Percentiles rank a stretch among this genome's conserved stretches.
Evolutionary conservation across 202 grass and related monocot genomes (phyloP).

Genomic region (Brachypodium distachyon): DNA sequence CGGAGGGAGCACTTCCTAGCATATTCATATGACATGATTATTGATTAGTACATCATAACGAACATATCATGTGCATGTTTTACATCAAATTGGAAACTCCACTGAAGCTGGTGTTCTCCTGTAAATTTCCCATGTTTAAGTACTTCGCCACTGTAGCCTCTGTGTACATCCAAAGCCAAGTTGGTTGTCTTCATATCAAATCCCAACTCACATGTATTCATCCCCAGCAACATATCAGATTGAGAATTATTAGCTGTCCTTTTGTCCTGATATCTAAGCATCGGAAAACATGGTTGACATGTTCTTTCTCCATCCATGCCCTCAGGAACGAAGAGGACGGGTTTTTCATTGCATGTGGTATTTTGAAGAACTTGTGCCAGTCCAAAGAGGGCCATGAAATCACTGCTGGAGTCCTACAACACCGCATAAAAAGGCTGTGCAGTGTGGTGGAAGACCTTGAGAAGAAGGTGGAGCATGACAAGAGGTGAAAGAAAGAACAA

Average conservation of each 20-base stretch:
- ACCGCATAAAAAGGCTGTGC: constrained; percentile 29
- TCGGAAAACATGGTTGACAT: not conserved
- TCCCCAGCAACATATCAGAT: not conserved
- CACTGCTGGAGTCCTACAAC: not conserved
- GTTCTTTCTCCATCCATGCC: not conserved
- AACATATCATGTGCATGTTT: not conserved
- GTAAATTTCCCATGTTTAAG: not conserved
- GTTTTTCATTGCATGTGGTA: constrained; percentile 44
- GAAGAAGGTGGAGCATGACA: constrained; percentile 53
- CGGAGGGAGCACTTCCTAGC: too few relatives aligned
- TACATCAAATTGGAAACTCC: not conserved
- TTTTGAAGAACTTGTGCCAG: constrained; percentile 46
- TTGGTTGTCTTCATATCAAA: constrained; percentile 11
- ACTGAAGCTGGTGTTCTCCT: too few relatives aligned
- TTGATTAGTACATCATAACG: too few relatives aligned
- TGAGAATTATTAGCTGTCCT: not conserved
- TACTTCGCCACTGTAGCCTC: not conserved
- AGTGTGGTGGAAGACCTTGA: constrained; percentile 37
- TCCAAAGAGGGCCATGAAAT: constrained; percentile 28
- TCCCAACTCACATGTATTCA: not conserved
- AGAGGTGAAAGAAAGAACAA: constrained; percentile 27
- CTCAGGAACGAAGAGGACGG: constrained; percentile 38
- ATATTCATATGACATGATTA: not conserved
- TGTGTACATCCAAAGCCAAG: not conserved
- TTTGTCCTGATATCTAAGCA: not conserved